Evolutionary conservation across 2,329 filamentous ascomycete species (phyloP), one percentile per base, ranked within the genome.

Genomic region (Aschersonia sp.): DNA sequence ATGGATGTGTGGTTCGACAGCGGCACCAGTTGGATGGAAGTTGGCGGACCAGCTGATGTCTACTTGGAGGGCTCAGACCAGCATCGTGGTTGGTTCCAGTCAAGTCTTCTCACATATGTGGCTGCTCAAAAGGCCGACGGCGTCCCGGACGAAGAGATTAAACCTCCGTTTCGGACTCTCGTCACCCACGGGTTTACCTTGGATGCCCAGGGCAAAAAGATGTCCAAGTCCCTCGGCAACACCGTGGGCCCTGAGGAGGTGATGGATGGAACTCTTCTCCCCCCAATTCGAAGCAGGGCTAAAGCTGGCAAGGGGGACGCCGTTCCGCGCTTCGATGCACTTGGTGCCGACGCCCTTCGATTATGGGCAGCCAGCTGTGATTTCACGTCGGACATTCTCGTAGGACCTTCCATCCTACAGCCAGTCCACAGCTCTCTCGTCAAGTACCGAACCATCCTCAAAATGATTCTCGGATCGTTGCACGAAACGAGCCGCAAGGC

Each of bases 1-100:
- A 98, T 98, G 92, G 92, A 98, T 63, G 92, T 98, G 8, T 98
- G 92, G 92, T 98, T 98, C 56, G 92, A 98, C 63, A 97, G 92
- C 54, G 92, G 92, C 5, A 95, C 85, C 45, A 95, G 87, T 58
- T 98, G 92, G 92, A 84, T 72, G 4, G 72, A 78, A 59, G 70
- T 68, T 31, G 56, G 63, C 7, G 58, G 61, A 31, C 81, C 62
- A 30, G 87, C 87, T 0, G 88, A 98, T 61, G 76, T 97, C 30
- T 97, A 94, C 60, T 75, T 97, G 3, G 92, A 98, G 67, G 92
- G 92, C 33, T 86, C 84, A 4, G 92, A 98, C 62, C 92, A 98
- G 62, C 92, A 98, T 64, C 83, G 92, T 40, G 92, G 92, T 32
- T 98, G 92, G 92, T 98, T 98, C 62, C 92, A 98, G 64, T 97